phyloP scores from a whole-genome alignment of 2,329 filamentous ascomycete genomes.

The Epichloe coenophiala region DNA sequence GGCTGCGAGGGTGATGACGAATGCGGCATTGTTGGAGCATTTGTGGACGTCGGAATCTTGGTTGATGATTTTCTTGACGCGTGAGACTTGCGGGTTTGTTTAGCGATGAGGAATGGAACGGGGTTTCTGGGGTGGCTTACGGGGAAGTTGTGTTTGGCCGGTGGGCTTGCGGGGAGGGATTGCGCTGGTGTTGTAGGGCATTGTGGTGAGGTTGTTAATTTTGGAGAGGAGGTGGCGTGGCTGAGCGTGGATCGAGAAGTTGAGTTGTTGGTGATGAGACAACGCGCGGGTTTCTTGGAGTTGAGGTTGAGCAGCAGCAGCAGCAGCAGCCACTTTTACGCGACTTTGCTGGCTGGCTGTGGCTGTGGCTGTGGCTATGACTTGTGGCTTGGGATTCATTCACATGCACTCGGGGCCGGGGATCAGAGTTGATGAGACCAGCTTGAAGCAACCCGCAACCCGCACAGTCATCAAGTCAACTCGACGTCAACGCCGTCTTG shows the following conservation, averaged over 20 bases:
- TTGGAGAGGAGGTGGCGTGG: no score
- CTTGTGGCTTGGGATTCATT: no score
- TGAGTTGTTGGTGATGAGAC: not conserved
- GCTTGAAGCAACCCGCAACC: no score
- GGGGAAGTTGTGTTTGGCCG: slow-evolving; percentile 70
- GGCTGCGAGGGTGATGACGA: slow-evolving; percentile 83
- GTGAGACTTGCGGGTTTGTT: slow-evolving; percentile 56
- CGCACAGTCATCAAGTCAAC: no score
- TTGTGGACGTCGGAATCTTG: slow-evolving; percentile 74
- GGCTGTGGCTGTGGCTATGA: no score
- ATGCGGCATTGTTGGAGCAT: slow-evolving; percentile 88
- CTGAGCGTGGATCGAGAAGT: no score
- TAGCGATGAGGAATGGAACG: not conserved
- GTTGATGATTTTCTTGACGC: slow-evolving; percentile 90
- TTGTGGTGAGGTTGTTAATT: slow-evolving; percentile 20
- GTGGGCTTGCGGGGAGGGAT: slow-evolving; percentile 69
- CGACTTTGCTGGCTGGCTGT: not conserved
- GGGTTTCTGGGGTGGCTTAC: slow-evolving; percentile 38
- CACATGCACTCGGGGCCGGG: no score
- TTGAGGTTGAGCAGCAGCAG: not conserved
- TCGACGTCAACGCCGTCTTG: no score
- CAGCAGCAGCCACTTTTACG: not conserved
- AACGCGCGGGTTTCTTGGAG: not conserved
- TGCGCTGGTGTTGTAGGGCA: slow-evolving; percentile 84
- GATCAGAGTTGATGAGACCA: no score